Evolutionary conservation across 257 asterid species (phyloP).

Genomic region (Fraxinus excelsior): DNA sequence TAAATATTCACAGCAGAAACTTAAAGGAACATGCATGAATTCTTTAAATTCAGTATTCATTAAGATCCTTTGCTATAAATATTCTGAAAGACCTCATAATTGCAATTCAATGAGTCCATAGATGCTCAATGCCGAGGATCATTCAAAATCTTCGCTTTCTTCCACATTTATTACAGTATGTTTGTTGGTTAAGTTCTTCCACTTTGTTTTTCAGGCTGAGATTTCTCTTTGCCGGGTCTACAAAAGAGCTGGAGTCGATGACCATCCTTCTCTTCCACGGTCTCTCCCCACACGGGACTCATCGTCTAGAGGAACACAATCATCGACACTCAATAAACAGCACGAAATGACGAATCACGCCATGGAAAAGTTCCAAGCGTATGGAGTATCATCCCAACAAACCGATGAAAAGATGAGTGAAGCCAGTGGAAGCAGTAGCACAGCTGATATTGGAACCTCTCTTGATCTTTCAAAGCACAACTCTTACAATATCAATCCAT

Average conservation of each 20-base stretch:
- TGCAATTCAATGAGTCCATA: neutral
- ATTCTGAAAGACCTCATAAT: slow-evolving; percentile 13
- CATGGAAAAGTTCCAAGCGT: slow-evolving; percentile 24
- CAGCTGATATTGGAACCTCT: slow-evolving; percentile 43
- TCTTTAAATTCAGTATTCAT: slow-evolving; percentile 18
- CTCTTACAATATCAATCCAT: slow-evolving; percentile 32
- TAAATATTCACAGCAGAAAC: slow-evolving; percentile 15
- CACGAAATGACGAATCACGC: slow-evolving; percentile 17
- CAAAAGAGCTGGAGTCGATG: slow-evolving; percentile 93
- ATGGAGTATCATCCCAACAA: slow-evolving; percentile 26
- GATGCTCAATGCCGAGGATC: neutral
- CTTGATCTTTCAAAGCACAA: slow-evolving; percentile 47
- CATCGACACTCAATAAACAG: slow-evolving; percentile 17
- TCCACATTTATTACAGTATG: neutral
- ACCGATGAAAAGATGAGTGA: slow-evolving; percentile 43
- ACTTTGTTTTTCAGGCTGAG: slow-evolving; percentile 58
- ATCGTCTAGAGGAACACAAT: slow-evolving; percentile 27
- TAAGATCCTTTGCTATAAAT: slow-evolving; percentile 8
- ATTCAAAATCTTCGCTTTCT: neutral
- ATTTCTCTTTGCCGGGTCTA: slow-evolving; percentile 92
- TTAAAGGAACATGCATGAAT: slow-evolving; percentile 23
- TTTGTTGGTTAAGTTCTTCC: neutral
- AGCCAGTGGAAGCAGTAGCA: slow-evolving; percentile 58
- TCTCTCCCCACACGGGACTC: slow-evolving; percentile 47
- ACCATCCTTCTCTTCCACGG: slow-evolving; percentile 81